A percentile compares a stretch with the other conserved stretches of the same genome.
These are phyloP conservation scores for Metschnikowia matae DNA, from an alignment of 805 yeast species.

Conservation along the genomic window DNA sequence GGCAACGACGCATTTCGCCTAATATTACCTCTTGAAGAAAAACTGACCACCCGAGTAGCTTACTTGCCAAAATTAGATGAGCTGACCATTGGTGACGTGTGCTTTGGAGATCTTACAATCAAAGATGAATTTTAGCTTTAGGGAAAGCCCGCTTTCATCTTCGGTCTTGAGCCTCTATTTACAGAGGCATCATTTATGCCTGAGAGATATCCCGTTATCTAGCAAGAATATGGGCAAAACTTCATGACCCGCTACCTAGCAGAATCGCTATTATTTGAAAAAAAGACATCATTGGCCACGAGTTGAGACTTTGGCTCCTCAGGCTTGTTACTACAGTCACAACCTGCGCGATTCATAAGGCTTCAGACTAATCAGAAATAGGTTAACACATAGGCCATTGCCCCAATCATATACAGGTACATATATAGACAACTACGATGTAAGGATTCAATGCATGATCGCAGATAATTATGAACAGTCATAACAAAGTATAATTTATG, in stretches of 20 bases:
- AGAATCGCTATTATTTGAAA: not conserved
- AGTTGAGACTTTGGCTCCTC: not conserved
- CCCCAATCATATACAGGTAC: too few relatives aligned
- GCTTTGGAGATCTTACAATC: not conserved
- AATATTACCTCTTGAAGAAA: constrained; percentile 72
- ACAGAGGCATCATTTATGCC: too few relatives aligned
- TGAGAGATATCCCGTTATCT: too few relatives aligned
- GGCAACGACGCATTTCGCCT: constrained; percentile 91
- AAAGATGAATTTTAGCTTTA: not conserved
- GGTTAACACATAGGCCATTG: not conserved
- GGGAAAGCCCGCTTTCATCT: too few relatives aligned
- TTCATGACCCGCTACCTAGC: too few relatives aligned
- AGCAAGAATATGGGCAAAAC: too few relatives aligned
- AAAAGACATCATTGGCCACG: not conserved
- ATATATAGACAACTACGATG: too few relatives aligned
- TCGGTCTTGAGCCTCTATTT: too few relatives aligned
- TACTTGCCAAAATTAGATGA: constrained; percentile 34
- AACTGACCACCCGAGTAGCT: constrained; percentile 44
- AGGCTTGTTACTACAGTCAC: not conserved
- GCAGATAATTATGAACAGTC: too few relatives aligned
- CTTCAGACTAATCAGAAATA: not conserved
- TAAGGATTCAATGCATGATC: too few relatives aligned
- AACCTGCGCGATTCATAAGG: not conserved
- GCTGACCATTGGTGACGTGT: not conserved
- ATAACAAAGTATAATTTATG: too few relatives aligned